Base-by-base conservation (phyloP, 306 rosid species). In the Medicago lupulina region DNA sequence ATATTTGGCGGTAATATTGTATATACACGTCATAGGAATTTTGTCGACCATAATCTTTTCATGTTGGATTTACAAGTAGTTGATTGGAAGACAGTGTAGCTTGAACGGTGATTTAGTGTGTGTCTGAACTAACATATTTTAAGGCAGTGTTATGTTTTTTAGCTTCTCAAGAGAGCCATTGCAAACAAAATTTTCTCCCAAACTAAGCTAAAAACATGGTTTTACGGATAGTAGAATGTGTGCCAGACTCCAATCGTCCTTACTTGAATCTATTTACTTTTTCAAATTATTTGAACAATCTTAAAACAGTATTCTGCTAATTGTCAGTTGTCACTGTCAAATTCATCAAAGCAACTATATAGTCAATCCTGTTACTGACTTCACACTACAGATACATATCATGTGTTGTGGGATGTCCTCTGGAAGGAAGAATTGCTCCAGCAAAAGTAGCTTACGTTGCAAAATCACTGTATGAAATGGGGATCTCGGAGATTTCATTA, bases 361-460 rank as follows among this genome's bases (percentile, higher is more conserved):
- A 51, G 72, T 69, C 41, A 40, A 9, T 79, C 74, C 9, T 49
- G 78, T 58, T 38, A 64, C 55, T 12, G 1, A 68, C 23, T 76
- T 19, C 31, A 50, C 75, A 64, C 43, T 76, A 53, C 79, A 94
- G 98, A 79, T 94, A 94, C 61, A 79, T 92, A 82, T 94, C 96
- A 17, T 94, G 98, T 74, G 96, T 90, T 74, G 98, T 92, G 83
- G 97, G 97, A 76, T 94, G 97, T 78, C 97, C 97, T 38, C 71
- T 88, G 40, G 98, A 94, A 87, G 98, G 98, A 83, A 58, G 36
- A 57, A 83, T 94, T 69, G 83, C 91, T 71, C 93, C 98, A 54
- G 84, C 85, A 41, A 86, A 90, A 82, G 98, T 90, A 64, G 92
- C 97, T 51, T 88, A 88, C 66, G 88, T 94, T 68, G 97, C 96